Percentiles rank a stretch among this genome's conserved stretches.
These are phyloP conservation scores for Ogataea dorogensis DNA, from an alignment of 805 yeast species.

Conservation along the genomic window DNA sequence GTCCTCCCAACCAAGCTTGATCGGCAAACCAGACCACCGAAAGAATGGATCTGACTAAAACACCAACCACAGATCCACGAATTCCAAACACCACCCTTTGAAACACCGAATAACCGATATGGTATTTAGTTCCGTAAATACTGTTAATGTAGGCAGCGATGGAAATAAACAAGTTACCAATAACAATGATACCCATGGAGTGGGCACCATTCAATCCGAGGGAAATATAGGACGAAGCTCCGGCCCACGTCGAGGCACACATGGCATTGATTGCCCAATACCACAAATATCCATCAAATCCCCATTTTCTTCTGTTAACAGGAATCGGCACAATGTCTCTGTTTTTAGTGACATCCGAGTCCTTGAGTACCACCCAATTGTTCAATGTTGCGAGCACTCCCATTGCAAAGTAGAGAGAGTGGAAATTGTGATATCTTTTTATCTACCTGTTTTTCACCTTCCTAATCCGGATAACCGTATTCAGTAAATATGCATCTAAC, in stretches of 20 bases:
- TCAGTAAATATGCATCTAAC: not conserved
- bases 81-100: conserved; percentile 47
- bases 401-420: conserved; percentile 1
- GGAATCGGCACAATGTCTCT: conserved; percentile 39
- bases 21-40: conserved; percentile 47
- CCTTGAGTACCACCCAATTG: conserved; percentile 3
- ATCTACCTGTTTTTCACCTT: too few relatives aligned
- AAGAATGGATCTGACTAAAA: conserved; percentile 41
- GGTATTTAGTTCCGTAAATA: conserved; percentile 48
- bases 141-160: conserved; percentile 45
- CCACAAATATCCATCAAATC: conserved; percentile 20
- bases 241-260: conserved; percentile 29
- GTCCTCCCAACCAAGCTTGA: conserved; percentile 48
- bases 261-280: conserved; percentile 35
- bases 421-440: not conserved
- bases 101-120: conserved; percentile 48
- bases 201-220: conserved; percentile 47
- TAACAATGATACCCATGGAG: conserved; percentile 42
- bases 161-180: conserved; percentile 48
- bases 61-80: conserved; percentile 43
- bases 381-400: conserved; percentile 1
- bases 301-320: conserved; percentile 38
- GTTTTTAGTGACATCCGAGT: conserved; percentile 8
- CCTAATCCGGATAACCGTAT: not conserved
- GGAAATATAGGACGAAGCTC: conserved; percentile 40